Conservation (phyloP, 2,329 filamentous ascomycete species). For the Alternaria hordeiaustralica region DNA sequence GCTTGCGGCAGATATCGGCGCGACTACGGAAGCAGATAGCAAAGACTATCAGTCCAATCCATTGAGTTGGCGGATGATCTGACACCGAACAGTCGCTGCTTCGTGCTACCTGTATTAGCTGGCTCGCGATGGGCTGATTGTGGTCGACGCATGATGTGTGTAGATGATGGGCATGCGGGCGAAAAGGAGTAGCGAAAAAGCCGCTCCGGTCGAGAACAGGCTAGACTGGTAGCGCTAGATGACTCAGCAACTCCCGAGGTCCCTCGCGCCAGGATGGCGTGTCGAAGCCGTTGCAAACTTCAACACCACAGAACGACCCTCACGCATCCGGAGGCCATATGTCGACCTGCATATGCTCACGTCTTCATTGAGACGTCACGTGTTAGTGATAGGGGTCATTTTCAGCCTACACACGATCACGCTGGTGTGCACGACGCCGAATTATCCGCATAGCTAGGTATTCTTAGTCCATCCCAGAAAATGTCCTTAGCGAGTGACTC, state of each 20-base stretch:
- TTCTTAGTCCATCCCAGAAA: no score
- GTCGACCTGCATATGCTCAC: no score
- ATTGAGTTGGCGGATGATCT: neutral
- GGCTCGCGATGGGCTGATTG: neutral
- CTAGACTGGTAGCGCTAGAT: neutral
- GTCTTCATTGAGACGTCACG: no score
- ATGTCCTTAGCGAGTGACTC: no score
- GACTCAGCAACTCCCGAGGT: neutral
- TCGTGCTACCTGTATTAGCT: neutral
- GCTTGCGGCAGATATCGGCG: neutral
- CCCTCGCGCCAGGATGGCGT: neutral
- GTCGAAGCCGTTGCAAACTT: neutral
- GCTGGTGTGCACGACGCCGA: no score
- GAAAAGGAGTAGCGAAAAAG: neutral
- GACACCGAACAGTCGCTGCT: accelerated
- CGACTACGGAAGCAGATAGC: neutral
- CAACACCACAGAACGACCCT: neutral
- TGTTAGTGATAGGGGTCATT: no score
- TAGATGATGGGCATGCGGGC: neutral
- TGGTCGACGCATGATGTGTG: neutral
- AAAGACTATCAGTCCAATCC: neutral
- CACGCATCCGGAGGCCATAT: no score
- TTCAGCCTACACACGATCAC: no score
- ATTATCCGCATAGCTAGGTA: no score
- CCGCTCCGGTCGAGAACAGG: neutral